Conservation (phyloP, 164 flowering plant species). For the Vitis amurensis region DNA sequence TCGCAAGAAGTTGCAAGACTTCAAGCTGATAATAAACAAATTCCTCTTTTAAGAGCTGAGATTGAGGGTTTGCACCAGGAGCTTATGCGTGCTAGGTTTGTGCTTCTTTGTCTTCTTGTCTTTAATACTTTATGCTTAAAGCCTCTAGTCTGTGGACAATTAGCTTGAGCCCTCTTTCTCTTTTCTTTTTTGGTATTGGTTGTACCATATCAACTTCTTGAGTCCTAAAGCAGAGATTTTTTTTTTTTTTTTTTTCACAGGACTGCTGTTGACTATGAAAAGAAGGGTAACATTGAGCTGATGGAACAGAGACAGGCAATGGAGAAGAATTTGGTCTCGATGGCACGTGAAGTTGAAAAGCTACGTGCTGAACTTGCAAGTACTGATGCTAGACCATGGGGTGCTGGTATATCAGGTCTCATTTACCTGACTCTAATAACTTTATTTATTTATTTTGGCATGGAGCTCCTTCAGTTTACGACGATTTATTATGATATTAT, state of each 20-base stretch:
- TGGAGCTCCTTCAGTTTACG: not conserved
- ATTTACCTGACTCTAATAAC: not conserved
- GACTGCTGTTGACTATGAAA: constrained; percentile 80
- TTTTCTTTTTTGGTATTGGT: not conserved
- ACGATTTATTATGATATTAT: too few relatives aligned
- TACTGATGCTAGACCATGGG: constrained; percentile 66
- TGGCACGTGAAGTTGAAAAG: constrained; percentile 96
- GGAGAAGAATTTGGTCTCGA: constrained; percentile 87
- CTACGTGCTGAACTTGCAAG: constrained; percentile 72
- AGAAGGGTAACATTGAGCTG: constrained; percentile 76
- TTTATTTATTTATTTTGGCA: not conserved
- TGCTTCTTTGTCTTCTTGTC: not conserved
- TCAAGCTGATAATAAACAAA: constrained; percentile 73
- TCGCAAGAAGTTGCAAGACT: constrained; percentile 57
- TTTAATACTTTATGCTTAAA: not conserved
- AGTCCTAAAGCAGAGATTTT: not conserved
- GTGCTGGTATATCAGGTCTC: constrained; percentile 48
- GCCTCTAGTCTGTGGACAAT: not conserved
- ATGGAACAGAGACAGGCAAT: constrained; percentile 81
- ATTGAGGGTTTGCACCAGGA: constrained; percentile 83
- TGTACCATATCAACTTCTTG: not conserved
- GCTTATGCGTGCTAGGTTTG: constrained; percentile 82
- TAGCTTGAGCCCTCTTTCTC: not conserved
- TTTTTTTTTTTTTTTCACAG: constrained; percentile 37
- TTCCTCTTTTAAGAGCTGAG: constrained; percentile 64